Percentiles rank a stretch among this genome's conserved stretches.
phyloP scores from a whole-genome alignment of 176 grass and related monocot genomes.

The Triticum timopheevii region DNA sequence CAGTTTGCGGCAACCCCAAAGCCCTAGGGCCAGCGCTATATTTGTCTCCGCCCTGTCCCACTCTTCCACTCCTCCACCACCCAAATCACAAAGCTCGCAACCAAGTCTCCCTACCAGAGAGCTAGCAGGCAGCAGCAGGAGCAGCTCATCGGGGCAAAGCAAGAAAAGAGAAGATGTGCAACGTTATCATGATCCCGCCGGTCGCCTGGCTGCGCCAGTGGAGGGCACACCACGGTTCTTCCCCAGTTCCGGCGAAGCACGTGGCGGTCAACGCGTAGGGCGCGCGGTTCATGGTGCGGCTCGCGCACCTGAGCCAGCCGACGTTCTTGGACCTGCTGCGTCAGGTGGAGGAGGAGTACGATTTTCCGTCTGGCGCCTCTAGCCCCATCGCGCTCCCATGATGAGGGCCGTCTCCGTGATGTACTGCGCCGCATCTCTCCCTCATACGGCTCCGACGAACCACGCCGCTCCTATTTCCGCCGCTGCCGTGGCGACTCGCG shows the following conservation, averaged over 20 bases:
- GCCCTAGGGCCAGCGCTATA: not conserved
- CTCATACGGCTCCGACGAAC: not conserved
- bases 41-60: not conserved
- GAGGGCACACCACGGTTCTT: not conserved
- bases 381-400: constrained; percentile 40
- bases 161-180: constrained; percentile 13
- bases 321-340: not conserved
- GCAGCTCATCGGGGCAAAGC: not conserved
- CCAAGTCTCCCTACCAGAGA: not conserved
- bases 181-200: constrained; percentile 29
- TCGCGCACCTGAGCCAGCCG: constrained; percentile 41
- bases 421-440: constrained; percentile 20
- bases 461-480: no score
- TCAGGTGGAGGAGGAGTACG: constrained; percentile 44
- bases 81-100: not conserved
- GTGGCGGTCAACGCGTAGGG: constrained; percentile 25
- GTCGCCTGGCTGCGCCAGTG: not conserved
- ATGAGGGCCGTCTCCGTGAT: constrained; percentile 33
- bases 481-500: not conserved
- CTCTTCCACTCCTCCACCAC: not conserved
- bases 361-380: constrained; percentile 9
- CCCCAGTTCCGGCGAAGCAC: constrained; percentile 22
- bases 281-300: constrained; percentile 42
- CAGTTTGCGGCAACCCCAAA: no score
- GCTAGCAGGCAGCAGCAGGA: not conserved